A percentile compares a stretch with the other conserved stretches of the same genome.
phyloP scores from a whole-genome alignment of 192 early-diverging fungal genomes.

The Backusella morwellensis region DNA sequence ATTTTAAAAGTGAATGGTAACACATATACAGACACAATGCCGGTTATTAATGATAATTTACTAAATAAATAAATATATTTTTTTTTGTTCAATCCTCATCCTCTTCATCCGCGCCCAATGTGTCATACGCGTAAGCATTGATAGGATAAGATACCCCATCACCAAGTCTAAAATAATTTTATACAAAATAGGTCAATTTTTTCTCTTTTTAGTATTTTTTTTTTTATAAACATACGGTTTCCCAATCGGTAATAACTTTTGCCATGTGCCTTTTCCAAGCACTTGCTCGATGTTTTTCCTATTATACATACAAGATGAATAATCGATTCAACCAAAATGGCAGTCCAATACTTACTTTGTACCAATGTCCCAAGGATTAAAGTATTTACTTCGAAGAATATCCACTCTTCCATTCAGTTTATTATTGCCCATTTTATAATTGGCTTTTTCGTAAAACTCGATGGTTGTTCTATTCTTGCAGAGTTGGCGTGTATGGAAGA shows the following conservation, averaged over 20 bases:
- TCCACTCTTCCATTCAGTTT: conserved; percentile 7
- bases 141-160: conserved; percentile 30
- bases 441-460: conserved; percentile 42
- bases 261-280: conserved; percentile 11
- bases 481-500: conserved; percentile 46
- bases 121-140: conserved; percentile 32
- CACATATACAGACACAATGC: background rate
- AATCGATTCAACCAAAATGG: background rate
- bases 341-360: conserved; percentile 11
- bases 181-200: background rate
- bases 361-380: conserved; percentile 40
- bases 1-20: background rate
- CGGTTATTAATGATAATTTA: background rate
- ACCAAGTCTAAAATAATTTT: conserved; percentile 17
- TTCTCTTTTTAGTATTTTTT: background rate
- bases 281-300: conserved; percentile 36
- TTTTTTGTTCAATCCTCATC: background rate
- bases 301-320: background rate
- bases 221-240: conserved; percentile 25
- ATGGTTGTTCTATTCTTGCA: conserved; percentile 55
- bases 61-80: background rate
- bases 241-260: conserved; percentile 28
- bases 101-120: conserved; percentile 30
- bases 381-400: conserved; percentile 31
- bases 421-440: conserved; percentile 19